Percentiles rank a stretch among this genome's conserved stretches.
Conservation (phyloP, 176 grass and related monocot genomes). For the Coix lacrymajobi region DNA sequence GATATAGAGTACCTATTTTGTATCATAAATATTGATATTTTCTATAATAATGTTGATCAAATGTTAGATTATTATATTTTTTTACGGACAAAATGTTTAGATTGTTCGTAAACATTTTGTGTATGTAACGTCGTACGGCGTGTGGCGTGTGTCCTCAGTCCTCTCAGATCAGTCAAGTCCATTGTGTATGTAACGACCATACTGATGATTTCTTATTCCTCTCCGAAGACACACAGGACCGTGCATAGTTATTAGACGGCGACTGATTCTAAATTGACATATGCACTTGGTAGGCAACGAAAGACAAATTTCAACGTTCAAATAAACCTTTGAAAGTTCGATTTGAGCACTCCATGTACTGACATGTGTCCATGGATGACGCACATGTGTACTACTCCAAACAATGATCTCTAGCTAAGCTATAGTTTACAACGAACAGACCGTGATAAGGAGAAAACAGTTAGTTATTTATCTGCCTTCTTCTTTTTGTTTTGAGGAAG, state of each 20-base stretch:
- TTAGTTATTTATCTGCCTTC: no score
- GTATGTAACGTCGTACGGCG: no score
- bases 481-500: not conserved
- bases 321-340: not conserved
- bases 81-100: no score
- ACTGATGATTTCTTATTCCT: not conserved
- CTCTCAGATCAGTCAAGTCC: not conserved
- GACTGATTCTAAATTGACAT: slow-evolving; percentile 9
- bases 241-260: not conserved
- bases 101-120: no score
- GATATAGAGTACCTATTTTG: no score
- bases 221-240: not conserved
- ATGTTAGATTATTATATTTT: no score
- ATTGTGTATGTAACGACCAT: not conserved
- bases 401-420: not conserved
- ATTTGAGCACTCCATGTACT: not conserved
- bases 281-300: not conserved
- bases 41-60: no score
- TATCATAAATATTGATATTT: no score
- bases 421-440: not conserved
- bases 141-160: not conserved
- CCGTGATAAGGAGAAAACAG: no score
- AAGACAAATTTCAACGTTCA: not conserved
- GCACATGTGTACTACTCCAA: not conserved
- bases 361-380: no score